phyloP scores from a whole-genome alignment of 2,329 filamentous ascomycete genomes.

The Taxawa tesnikishii region DNA sequence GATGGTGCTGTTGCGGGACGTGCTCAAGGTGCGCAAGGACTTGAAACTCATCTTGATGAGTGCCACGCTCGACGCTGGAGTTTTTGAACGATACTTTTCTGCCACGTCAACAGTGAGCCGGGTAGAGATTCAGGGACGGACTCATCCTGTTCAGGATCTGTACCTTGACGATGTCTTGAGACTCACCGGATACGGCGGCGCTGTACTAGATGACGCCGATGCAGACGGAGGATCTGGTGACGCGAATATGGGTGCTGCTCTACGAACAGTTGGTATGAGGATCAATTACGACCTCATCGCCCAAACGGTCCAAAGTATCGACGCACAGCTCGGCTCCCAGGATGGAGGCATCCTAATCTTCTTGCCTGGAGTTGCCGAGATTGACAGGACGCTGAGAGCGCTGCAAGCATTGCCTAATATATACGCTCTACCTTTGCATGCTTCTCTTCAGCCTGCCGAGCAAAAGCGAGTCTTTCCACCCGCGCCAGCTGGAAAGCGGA shows the following conservation, averaged over 20 bases:
- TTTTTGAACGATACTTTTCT: constrained; percentile 75
- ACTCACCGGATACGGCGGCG: constrained; percentile 55
- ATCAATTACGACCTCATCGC: constrained; percentile 87
- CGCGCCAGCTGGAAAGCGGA: constrained; percentile 68
- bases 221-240: constrained; percentile 35
- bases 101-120: constrained; percentile 46
- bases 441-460: constrained; percentile 77
- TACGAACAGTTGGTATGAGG: constrained; percentile 48
- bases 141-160: constrained; percentile 78
- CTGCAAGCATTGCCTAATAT: constrained; percentile 54
- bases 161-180: constrained; percentile 81
- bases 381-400: constrained; percentile 63
- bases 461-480: constrained; percentile 76
- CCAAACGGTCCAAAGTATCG: constrained; percentile 69
- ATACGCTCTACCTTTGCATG: constrained; percentile 79
- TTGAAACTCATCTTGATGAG: constrained; percentile 93
- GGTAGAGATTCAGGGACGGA: constrained; percentile 79
- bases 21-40: constrained; percentile 60
- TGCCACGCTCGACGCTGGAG: constrained; percentile 78
- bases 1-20: constrained; percentile 73
- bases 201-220: constrained; percentile 27
- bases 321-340: constrained; percentile 58
- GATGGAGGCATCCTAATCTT: constrained; percentile 92
- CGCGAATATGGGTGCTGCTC: constrained; percentile 23
- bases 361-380: constrained; percentile 82